Evolutionary conservation across 2,329 filamentous ascomycete genomes (phyloP), one percentile per base, ranked within the genome.

Genomic region (Talaromyces atroroseus): DNA sequence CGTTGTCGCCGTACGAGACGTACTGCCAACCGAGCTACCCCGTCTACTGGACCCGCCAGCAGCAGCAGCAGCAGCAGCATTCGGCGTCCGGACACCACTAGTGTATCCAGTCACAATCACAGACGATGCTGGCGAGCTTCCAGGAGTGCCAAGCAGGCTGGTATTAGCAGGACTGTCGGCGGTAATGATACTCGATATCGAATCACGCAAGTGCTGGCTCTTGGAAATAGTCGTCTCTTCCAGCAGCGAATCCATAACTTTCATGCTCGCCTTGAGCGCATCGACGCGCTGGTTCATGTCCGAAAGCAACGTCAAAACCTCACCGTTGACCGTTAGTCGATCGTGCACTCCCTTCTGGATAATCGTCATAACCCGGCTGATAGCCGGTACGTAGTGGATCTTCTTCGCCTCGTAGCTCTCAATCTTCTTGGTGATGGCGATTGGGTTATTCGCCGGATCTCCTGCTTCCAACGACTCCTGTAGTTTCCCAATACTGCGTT

Each of bases 301-400:
- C 6, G 85, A 83, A 65, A 96, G 87, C 32, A 97, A 78, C 46
- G 91, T 84, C 26, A 97, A 74, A 60, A 97, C 94, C 73, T 97
- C 94, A 46, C 94, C 94, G 67, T 99, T 97, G 55, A 97, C 90
- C 0, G 94, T 97, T 50, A 96, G 78, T n/a, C 94, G 85, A 67
- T 97, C 91, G 68, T 89, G 89, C 66, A 97, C 88, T n/a, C 94
- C 94, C 68, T 90, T 92, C 64, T 96, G 90, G 51, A 97, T 96
- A 68, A 97, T 95, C 40, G 87, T 86, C 18, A 97, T 76, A 7
- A 99, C 90, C 44, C 92, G 84, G 68, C 94, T 90, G 68, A 99
- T 95, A 1, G 94, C 92, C 10, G 92, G 90, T 1, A 91, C 88
- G 66, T 97, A 99, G 70, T 97, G 92, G 58, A 85, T 85, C 72